These are phyloP conservation scores for Saccharomycopsis schoenii DNA, from an alignment of 805 yeast genomes.

Conservation along the genomic window DNA sequence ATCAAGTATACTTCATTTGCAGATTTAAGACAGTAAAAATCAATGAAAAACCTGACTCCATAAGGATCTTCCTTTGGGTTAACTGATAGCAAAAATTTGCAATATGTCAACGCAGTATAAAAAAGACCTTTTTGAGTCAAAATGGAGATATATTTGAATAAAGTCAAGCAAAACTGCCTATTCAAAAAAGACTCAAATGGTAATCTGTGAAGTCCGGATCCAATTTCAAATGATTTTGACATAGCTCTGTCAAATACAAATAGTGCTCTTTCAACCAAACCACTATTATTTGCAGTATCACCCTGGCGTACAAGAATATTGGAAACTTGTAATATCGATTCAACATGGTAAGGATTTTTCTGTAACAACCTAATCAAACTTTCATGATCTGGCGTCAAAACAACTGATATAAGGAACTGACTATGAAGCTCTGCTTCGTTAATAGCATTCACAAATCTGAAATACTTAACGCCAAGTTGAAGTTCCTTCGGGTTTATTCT, in stretches of 20 bases:
- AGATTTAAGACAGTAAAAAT: conserved; percentile 60
- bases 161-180: conserved; percentile 63
- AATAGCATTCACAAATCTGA: conserved; percentile 35
- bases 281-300: conserved; percentile 60
- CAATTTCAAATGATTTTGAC: conserved; percentile 47
- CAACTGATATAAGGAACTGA: conserved; percentile 54
- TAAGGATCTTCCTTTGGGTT: conserved; percentile 75
- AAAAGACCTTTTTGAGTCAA: conserved; percentile 71
- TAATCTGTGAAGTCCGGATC: conserved; percentile 46
- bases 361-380: conserved; percentile 48
- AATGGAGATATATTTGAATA: conserved; percentile 61
- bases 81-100: conserved; percentile 58
- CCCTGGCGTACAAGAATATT: conserved; percentile 69
- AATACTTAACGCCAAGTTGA: conserved; percentile 41
- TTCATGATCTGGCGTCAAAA: conserved; percentile 72
- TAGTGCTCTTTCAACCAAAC: conserved; percentile 64
- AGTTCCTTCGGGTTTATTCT: conserved; percentile 29
- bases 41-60: conserved; percentile 77
- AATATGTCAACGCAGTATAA: conserved; percentile 66
- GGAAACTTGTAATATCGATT: conserved; percentile 71
- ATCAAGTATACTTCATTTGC: conserved; percentile 56
- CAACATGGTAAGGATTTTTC: conserved; percentile 63
- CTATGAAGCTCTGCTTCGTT: conserved; percentile 30
- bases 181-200: conserved; percentile 71
- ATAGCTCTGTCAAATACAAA: conserved; percentile 73